Percentiles rank a stretch among this genome's conserved stretches.
phyloP scores from a whole-genome alignment of 2,329 filamentous ascomycete species.

The Neoscytalidium dimidiatum region DNA sequence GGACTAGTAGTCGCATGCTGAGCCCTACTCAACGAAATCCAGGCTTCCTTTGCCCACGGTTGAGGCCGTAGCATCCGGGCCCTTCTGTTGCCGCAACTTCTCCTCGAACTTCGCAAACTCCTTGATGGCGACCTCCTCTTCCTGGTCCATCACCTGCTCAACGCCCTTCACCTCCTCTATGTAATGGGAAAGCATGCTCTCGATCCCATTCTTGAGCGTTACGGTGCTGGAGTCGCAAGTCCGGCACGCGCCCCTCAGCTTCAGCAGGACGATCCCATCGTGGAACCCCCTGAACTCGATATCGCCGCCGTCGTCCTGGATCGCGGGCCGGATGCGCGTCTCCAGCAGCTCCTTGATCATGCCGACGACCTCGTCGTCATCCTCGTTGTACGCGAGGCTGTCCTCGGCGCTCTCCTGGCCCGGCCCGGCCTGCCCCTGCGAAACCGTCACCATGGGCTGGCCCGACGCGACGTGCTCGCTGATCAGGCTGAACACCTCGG shows the following conservation, averaged over 20 bases:
- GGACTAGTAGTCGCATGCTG: neutral
- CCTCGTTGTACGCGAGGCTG: conserved; percentile 79
- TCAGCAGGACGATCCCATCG: conserved; percentile 74
- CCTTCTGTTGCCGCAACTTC: conserved; percentile 66
- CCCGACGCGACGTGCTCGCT: conserved; percentile 88
- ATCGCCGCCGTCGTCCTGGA: conserved; percentile 96
- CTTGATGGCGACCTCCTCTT: conserved; percentile 82
- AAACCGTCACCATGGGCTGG: conserved; percentile 74
- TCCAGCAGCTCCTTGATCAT: conserved; percentile 99
- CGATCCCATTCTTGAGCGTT: conserved; percentile 95
- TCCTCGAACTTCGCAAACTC: conserved; percentile 97
- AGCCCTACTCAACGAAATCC: conserved; percentile 47
- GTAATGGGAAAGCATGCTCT: conserved; percentile 90
- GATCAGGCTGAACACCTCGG: conserved; percentile 92
- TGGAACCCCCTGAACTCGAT: conserved; percentile 91
- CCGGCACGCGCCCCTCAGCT: conserved; percentile 87
- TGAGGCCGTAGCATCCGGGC: conserved; percentile 50
- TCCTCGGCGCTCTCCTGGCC: conserved; percentile 60
- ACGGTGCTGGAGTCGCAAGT: conserved; percentile 97
- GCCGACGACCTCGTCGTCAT: conserved; percentile 89
- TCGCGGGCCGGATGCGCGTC: conserved; percentile 90
- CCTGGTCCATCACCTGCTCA: conserved; percentile 84
- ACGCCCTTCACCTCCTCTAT: conserved; percentile 85
- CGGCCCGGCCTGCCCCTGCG: conserved; percentile 58
- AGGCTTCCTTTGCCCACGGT: conserved; percentile 55